A percentile compares a stretch with the other conserved stretches of the same genome.
These are phyloP conservation scores for Ophiostoma ulmi DNA, from an alignment of 2,329 filamentous ascomycete species.

Conservation along the genomic window DNA sequence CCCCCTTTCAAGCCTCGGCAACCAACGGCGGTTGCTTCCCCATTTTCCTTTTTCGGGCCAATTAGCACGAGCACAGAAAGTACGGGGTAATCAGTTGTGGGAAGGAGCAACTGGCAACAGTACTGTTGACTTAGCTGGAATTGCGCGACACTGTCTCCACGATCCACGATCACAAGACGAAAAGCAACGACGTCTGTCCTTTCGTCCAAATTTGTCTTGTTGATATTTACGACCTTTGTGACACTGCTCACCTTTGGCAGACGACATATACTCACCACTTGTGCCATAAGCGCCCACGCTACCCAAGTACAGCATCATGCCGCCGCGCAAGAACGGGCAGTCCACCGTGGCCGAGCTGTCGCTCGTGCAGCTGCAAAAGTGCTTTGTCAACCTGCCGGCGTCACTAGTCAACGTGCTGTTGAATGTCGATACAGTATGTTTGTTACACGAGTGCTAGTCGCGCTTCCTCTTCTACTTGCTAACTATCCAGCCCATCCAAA, in stretches of 20 bases:
- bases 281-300: neutral
- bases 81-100: slow-evolving; percentile 7
- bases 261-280: neutral
- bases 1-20: slow-evolving; percentile 24
- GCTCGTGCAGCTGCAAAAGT: slow-evolving; percentile 84
- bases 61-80: slow-evolving; percentile 20
- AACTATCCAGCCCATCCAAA: slow-evolving; percentile 72
- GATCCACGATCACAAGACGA: slow-evolving; percentile 15
- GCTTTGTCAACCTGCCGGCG: slow-evolving; percentile 85
- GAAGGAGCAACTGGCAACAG: neutral
- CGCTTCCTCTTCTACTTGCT: slow-evolving; percentile 13
- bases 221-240: neutral
- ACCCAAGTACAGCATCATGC: slow-evolving; percentile 35
- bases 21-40: slow-evolving; percentile 10
- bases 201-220: slow-evolving; percentile 2
- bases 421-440: slow-evolving; percentile 79
- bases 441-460: neutral
- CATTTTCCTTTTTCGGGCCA: slow-evolving; percentile 20
- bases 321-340: slow-evolving; percentile 50
- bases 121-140: slow-evolving; percentile 8
- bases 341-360: slow-evolving; percentile 76
- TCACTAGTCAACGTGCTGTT: slow-evolving; percentile 78
- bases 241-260: neutral
- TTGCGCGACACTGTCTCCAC: slow-evolving; percentile 12
- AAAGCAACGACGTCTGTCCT: neutral